Base-by-base conservation (phyloP, 306 rosid species). In the Carpinus fangiana region DNA sequence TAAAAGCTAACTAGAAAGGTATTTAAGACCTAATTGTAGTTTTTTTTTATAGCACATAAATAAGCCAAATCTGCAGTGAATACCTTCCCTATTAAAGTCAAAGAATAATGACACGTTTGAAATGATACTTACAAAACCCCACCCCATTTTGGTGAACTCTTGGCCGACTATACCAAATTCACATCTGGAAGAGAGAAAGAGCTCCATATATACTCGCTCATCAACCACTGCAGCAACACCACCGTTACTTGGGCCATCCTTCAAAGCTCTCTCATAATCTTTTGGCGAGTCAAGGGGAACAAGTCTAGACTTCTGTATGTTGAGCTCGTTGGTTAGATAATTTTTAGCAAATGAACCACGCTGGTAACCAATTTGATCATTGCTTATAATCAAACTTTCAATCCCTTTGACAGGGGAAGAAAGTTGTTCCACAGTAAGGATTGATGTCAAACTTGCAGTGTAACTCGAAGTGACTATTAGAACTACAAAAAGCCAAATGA, bases 381-480 rank as follows among this genome's bases (percentile, higher is more conserved):
- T 82, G 86, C 79, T 78, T 34, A 50, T 9, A 11, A 87, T 41
- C 57, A 96, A 82, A 73, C 90, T 84, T 71, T 96, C 94, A 78
- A 96, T 89, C 77, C 97, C 99, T 78, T 93, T 91, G 47, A 96
- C 81, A 72, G 96, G 85, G 2, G 93, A 96, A 77, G 87, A 81
- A 75, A 96, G 96, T 72, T 85, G 85, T 74, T 93, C 94, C 75
- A 96, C 99, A 11, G 99, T 96, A 77, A 93, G 96, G 87, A 96
- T 96, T 76, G 99, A 96, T 65, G 97, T 96, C 84, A 93, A 77
- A 82, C 94, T 96, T 71, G 99, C 99, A 3, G 97, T 93, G 88
- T 96, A 96, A 87, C 98, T 96, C 2, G 99, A 96, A 78, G 78
- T 96, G 34, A 96, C 84, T 82, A 96, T 93, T 13, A 96, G 96